These are phyloP conservation scores for Cytidiella melzeri DNA, from an alignment of 768 basidiomycete genomes.

Conservation along the genomic window DNA sequence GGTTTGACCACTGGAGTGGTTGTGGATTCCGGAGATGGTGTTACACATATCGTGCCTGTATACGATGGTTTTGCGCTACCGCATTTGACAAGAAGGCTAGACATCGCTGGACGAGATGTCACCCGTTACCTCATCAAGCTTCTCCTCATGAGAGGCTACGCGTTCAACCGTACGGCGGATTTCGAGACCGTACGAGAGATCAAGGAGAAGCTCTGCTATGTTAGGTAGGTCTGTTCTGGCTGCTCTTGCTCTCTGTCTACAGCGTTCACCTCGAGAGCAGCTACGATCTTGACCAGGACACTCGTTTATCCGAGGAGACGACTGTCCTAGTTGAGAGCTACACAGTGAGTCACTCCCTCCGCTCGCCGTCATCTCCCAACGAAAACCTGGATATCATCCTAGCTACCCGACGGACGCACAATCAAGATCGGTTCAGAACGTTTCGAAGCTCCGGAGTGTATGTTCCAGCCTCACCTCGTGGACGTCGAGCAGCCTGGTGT, in stretches of 20 bases:
- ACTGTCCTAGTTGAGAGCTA: constrained; percentile 95
- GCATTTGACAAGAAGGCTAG: constrained; percentile 88
- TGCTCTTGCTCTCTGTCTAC: neutral
- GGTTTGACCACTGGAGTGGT: constrained; percentile 98
- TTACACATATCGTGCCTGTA: constrained; percentile 98
- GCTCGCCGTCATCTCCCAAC: neutral
- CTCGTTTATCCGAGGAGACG: constrained; percentile 89
- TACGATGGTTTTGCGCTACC: constrained; percentile 96
- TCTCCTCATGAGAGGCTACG: constrained; percentile 99
- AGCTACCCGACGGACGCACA: constrained; percentile 92
- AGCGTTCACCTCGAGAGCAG: constrained; percentile 31
- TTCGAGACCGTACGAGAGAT: constrained; percentile 99
- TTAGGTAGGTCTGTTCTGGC: constrained; percentile 54
- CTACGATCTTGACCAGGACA: constrained; percentile 96
- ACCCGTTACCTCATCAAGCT: constrained; percentile 99
- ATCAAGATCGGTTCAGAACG: constrained; percentile 99
- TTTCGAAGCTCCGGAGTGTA: constrained; percentile 98
- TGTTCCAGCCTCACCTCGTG: constrained; percentile 99
- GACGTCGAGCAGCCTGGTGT: constrained; percentile 96
- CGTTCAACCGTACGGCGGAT: constrained; percentile 98
- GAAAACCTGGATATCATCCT: constrained; percentile 8
- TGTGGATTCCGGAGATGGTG: constrained; percentile 98
- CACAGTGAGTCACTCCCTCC: constrained; percentile 48
- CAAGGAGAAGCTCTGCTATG: constrained; percentile 98
- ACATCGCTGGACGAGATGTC: constrained; percentile 97